These are phyloP conservation scores for Coniochaeta sp. DNA, from an alignment of 2,329 filamentous ascomycete genomes.

Conservation along the genomic window DNA sequence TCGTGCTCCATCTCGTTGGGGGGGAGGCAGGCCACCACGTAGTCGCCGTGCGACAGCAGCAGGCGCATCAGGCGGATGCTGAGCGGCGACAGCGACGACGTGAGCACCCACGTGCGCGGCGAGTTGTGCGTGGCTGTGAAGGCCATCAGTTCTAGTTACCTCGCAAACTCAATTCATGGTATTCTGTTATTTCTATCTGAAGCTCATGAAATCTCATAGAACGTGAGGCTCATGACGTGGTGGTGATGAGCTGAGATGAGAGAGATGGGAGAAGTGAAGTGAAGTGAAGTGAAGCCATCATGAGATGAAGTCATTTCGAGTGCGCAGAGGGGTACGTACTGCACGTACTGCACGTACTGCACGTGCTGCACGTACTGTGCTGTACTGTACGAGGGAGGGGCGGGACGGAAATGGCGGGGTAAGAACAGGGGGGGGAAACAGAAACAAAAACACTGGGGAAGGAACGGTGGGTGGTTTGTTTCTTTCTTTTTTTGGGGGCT, in stretches of 20 bases:
- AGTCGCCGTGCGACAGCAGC: slow-evolving; percentile 85
- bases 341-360: neutral
- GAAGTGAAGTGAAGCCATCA: no score
- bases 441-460: neutral
- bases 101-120: slow-evolving; percentile 89
- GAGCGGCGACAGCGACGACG: slow-evolving; percentile 77
- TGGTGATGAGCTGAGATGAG: no score
- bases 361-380: no score
- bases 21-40: slow-evolving; percentile 76
- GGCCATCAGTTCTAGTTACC: slow-evolving; percentile 31
- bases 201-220: no score
- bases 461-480: slow-evolving; percentile 20
- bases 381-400: neutral
- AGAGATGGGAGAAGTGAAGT: no score
- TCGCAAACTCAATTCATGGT: neutral
- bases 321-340: neutral
- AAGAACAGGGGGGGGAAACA: neutral
- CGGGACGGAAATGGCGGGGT: neutral
- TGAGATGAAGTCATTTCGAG: neutral
- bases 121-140: slow-evolving; percentile 57
- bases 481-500: no score
- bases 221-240: no score
- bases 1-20: slow-evolving; percentile 73
- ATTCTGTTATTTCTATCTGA: neutral
- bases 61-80: slow-evolving; percentile 75